phyloP scores from a whole-genome alignment of 139 green algal species.

The Micractinium sp. region DNA sequence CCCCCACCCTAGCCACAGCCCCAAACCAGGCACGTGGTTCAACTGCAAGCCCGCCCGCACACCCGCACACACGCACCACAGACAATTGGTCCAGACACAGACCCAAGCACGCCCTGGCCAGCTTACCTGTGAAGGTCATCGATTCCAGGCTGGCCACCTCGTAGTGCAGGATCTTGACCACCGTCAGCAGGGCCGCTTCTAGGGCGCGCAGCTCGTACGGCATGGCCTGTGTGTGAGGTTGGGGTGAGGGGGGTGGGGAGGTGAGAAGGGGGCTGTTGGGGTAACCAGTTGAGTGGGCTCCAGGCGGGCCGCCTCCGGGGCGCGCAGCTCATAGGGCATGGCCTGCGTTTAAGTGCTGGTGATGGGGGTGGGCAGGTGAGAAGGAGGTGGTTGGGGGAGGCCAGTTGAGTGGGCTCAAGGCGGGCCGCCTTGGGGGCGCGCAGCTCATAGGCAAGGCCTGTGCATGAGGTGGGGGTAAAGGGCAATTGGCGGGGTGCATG shows the following conservation, averaged over 20 bases:
- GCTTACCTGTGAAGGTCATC: constrained; percentile 2
- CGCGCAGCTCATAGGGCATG: constrained; percentile 20
- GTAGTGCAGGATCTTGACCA: constrained; percentile 26
- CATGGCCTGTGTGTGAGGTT: constrained; percentile 14
- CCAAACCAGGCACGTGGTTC: no score
- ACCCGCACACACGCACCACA: no score
- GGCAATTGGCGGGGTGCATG: no score
- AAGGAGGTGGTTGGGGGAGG: not conserved
- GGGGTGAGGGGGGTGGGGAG: no score
- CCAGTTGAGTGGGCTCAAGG: not conserved
- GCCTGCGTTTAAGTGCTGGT: not conserved
- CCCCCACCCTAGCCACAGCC: no score
- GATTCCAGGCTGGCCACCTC: constrained; percentile 23
- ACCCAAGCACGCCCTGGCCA: not conserved
- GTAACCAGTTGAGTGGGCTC: not conserved
- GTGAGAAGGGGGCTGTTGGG: not conserved
- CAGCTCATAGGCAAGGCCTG: constrained; percentile 29
- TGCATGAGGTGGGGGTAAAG: not conserved
- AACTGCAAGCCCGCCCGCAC: no score
- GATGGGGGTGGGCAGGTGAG: not conserved
- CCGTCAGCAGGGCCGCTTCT: constrained; percentile 36
- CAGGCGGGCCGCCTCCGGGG: not conserved
- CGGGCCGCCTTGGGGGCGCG: not conserved
- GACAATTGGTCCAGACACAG: no score
- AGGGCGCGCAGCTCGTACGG: constrained; percentile 41